These are phyloP conservation scores for Acer yangbiense DNA, from an alignment of 345 rosid species.

Conservation along the genomic window DNA sequence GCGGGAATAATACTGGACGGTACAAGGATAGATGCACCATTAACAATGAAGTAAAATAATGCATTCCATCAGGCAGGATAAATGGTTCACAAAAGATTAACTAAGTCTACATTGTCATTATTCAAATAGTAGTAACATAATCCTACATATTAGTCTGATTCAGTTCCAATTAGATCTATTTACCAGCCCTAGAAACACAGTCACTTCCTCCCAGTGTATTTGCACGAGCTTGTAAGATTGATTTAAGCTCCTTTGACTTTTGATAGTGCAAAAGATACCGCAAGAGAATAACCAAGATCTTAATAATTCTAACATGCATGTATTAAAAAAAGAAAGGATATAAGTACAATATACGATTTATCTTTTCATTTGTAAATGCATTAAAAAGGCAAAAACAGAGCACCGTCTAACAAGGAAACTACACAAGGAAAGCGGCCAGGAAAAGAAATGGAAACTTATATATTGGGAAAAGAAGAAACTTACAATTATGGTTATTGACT, in stretches of 20 bases:
- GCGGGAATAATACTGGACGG: neutral
- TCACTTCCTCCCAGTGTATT: neutral
- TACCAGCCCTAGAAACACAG: neutral
- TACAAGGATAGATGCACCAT: conserved; percentile 1
- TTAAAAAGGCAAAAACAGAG: neutral
- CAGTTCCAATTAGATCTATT: neutral
- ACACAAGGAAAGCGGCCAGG: neutral
- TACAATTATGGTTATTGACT: conserved; percentile 83
- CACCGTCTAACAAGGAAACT: neutral
- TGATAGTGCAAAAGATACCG: neutral
- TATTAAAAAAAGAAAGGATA: neutral
- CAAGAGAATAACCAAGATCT: neutral
- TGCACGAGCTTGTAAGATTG: neutral
- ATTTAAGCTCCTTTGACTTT: neutral
- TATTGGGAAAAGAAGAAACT: conserved; percentile 31
- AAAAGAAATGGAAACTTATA: neutral
- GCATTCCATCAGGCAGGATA: conserved; percentile 3
- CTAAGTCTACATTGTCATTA: neutral
- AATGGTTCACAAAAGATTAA: neutral
- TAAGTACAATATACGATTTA: neutral
- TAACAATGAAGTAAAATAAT: neutral
- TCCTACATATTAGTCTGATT: conserved; percentile 7
- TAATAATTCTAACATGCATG: neutral
- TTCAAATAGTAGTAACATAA: neutral
- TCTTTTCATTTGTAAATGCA: conserved; percentile 1